Base-by-base conservation (phyloP, 2,329 filamentous ascomycete species). In the Penicillium sp. region DNA sequence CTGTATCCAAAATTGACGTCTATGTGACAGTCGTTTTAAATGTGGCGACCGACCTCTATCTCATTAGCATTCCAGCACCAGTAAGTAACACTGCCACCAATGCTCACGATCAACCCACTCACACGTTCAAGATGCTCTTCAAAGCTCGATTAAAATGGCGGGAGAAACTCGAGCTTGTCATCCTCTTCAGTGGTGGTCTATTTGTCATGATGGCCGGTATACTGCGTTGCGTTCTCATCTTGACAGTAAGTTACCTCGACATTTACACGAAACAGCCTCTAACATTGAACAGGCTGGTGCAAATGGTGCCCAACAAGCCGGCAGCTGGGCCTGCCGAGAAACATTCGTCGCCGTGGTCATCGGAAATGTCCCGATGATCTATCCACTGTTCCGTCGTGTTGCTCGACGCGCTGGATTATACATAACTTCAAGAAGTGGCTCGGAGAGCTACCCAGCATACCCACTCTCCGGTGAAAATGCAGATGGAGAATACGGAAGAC, bases 41-140 rank as follows among this genome's bases (percentile, higher is more conserved):
- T 57, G 76, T 84, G 3, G 59, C 71, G 1, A 86, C 83, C 3
- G 84, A 86, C 58, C 48, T 84, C 1, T 86, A 85, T 58, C 72
- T 86, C n/a, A 79, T 86, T 52, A 77, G 77, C 27, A 84, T 86
- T 36, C 82, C 83, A 0, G 71, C 83, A 4, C 82, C 83, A 1
- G 81, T 84, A 65, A 55, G 47, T 1, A 8, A 9, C 9, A 24
- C n/a, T 24, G 11, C 5, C 14, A 29, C 34, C 13, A 21, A 18
- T 2, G 2, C 32, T n/a, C 13, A 14, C 22, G 13, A 16, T 7
- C 21, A 27, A 8, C 50, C 56, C 44, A 51, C 14, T 24, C 5
- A 9, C 27, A 1, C 0, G 7, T 7, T 41, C 1, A 70, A 82
- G 55, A 79, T 86, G 73, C 70, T 86, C 1, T 83, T 79, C 75